A percentile compares a stretch with the other conserved stretches of the same genome.
Conservation (phyloP, 106 monocot species). For the Phalaenopsis equestris region DNA sequence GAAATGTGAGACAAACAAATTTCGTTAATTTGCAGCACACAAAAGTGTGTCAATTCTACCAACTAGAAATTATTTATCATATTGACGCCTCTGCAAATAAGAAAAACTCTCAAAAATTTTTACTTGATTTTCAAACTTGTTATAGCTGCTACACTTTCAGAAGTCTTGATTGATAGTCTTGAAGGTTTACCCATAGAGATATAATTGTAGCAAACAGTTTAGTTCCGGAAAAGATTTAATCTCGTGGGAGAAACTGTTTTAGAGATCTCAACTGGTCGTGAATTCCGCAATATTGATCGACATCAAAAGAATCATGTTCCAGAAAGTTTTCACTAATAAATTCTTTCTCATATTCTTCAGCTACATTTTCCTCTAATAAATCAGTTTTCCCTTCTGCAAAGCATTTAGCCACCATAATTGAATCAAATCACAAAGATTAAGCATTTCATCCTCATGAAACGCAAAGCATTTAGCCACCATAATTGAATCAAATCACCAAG, state of each 20-base stretch:
- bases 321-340: slow-evolving; percentile 20
- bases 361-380: slow-evolving; percentile 20
- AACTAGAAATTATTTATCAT: too few species aligned
- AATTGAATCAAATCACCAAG: neutral
- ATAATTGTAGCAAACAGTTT: too few species aligned
- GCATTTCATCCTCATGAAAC: neutral
- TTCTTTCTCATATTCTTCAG: slow-evolving; percentile 24
- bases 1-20: slow-evolving; percentile 18
- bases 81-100: neutral
- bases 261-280: slow-evolving; percentile 31
- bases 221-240: slow-evolving; percentile 6
- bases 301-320: neutral
- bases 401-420: slow-evolving; percentile 13
- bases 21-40: slow-evolving; percentile 7
- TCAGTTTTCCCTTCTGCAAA: slow-evolving; percentile 2
- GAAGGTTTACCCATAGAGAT: neutral
- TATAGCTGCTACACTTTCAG: neutral
- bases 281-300: slow-evolving; percentile 11
- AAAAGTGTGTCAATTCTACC: neutral
- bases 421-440: neutral
- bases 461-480: too few species aligned
- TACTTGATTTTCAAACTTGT: too few species aligned
- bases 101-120: slow-evolving; percentile 16
- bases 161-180: neutral
- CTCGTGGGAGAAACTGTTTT: slow-evolving; percentile 9